Conservation (phyloP, 164 flowering plant species). For the Annona cherimola region DNA sequence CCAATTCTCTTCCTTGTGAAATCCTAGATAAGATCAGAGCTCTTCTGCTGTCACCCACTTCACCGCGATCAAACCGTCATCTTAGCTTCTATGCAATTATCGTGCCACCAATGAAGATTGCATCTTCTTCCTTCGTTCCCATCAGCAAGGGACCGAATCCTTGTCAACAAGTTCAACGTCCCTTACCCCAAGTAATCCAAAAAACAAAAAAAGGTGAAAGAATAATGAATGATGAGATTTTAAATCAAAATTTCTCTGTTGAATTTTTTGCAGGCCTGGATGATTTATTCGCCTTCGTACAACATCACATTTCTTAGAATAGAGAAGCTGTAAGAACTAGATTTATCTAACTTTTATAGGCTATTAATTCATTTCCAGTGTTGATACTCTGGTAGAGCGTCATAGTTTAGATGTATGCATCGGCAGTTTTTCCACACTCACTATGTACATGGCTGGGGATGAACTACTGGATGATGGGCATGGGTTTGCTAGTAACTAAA, state of each 20-base stretch:
- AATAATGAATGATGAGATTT: background rate
- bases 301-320: conserved; percentile 76
- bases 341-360: background rate
- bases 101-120: conserved; percentile 8
- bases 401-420: background rate
- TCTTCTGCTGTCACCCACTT: background rate
- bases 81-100: background rate
- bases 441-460: too few species aligned
- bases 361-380: too few species aligned
- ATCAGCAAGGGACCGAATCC: conserved; percentile 39
- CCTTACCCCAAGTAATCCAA: conserved; percentile 46
- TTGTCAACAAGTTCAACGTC: conserved; percentile 73
- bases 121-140: conserved; percentile 11
- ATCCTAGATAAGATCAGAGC: too few species aligned
- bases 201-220: background rate
- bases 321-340: conserved; percentile 77
- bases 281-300: conserved; percentile 70
- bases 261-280: conserved; percentile 44
- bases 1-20: too few species aligned
- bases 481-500: too few species aligned
- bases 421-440: background rate
- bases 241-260: background rate
- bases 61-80: background rate
- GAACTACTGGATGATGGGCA: too few species aligned
- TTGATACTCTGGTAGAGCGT: background rate